phyloP scores from a whole-genome alignment of 331 rosid species.

The Phaseolus coccineus region DNA sequence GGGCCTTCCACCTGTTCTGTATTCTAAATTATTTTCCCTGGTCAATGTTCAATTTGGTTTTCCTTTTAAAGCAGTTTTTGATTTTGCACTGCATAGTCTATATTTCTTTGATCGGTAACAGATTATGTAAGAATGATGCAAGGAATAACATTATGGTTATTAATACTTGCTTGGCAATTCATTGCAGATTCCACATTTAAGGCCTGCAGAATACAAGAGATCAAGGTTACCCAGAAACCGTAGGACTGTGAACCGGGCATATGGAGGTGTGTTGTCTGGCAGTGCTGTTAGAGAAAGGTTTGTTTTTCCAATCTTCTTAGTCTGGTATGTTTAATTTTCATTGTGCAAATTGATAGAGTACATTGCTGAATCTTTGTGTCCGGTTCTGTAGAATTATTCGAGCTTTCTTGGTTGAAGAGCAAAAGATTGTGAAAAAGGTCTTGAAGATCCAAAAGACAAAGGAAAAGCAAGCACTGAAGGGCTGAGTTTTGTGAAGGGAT shows the following conservation, averaged over 20 bases:
- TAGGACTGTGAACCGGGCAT: slow-evolving; percentile 71
- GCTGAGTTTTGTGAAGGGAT: slow-evolving; percentile 33
- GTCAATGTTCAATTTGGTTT: not conserved
- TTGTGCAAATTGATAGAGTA: not conserved
- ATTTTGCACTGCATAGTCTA: not conserved
- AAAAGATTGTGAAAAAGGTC: slow-evolving; percentile 87
- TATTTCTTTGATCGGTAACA: not conserved
- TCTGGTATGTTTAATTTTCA: not conserved
- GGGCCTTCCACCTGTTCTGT: not conserved
- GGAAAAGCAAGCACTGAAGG: slow-evolving; percentile 66
- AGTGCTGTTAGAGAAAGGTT: slow-evolving; percentile 70
- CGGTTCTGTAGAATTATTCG: slow-evolving; percentile 61
- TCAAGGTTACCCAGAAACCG: slow-evolving; percentile 65
- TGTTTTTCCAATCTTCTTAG: slow-evolving; percentile 21
- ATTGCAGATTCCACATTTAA: slow-evolving; percentile 69
- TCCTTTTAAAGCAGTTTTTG: not conserved
- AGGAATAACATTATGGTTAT: not conserved
- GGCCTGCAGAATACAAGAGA: slow-evolving; percentile 70
- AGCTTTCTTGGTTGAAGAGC: slow-evolving; percentile 87
- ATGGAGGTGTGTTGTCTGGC: slow-evolving; percentile 72
- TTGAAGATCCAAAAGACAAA: slow-evolving; percentile 85
- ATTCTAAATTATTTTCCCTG: not conserved
- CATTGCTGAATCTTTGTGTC: not conserved
- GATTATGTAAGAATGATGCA: not conserved
- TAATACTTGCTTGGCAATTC: slow-evolving; percentile 4